phyloP scores from a whole-genome alignment of 371 early-diverging fungal genomes.

The Apophysomyces variabilis region DNA sequence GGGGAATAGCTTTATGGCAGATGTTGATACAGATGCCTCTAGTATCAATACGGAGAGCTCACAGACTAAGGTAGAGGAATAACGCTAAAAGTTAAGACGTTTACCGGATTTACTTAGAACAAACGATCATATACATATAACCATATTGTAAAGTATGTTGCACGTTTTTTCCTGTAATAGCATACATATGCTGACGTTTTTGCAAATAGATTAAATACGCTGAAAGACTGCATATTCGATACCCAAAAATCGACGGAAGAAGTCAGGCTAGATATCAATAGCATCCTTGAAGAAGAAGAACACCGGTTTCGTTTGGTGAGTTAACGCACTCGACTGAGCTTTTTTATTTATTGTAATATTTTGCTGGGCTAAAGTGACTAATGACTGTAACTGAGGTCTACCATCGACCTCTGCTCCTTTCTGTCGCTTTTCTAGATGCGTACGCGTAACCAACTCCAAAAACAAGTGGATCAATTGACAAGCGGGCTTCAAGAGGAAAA shows the following conservation, averaged over 20 bases:
- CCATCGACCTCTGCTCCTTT: slow-evolving; percentile 8
- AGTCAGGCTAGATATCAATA: slow-evolving; percentile 48
- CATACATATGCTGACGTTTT: neutral
- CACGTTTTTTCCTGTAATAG: neutral
- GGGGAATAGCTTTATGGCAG: slow-evolving; percentile 26
- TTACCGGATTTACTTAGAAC: slow-evolving; percentile 19
- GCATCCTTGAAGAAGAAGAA: slow-evolving; percentile 41
- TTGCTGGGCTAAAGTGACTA: neutral
- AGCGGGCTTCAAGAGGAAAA: slow-evolving; percentile 18
- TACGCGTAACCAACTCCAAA: slow-evolving; percentile 41
- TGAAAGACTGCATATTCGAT: slow-evolving; percentile 62
- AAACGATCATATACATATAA: slow-evolving; percentile 61
- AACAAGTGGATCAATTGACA: slow-evolving; percentile 35
- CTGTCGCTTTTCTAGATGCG: slow-evolving; percentile 22
- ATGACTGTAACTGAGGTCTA: slow-evolving; percentile 28
- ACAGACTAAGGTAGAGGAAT: slow-evolving; percentile 21
- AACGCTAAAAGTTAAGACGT: neutral
- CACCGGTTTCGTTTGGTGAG: slow-evolving; percentile 47
- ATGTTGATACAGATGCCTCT: slow-evolving; percentile 18
- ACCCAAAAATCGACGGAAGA: slow-evolving; percentile 57
- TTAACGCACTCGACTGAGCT: neutral
- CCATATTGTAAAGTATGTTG: slow-evolving; percentile 47
- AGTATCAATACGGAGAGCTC: slow-evolving; percentile 28
- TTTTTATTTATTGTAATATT: neutral
- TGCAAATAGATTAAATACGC: slow-evolving; percentile 45